Evolutionary conservation across 2,329 filamentous ascomycete species (phyloP).

Genomic region (Alternaria postmessia): DNA sequence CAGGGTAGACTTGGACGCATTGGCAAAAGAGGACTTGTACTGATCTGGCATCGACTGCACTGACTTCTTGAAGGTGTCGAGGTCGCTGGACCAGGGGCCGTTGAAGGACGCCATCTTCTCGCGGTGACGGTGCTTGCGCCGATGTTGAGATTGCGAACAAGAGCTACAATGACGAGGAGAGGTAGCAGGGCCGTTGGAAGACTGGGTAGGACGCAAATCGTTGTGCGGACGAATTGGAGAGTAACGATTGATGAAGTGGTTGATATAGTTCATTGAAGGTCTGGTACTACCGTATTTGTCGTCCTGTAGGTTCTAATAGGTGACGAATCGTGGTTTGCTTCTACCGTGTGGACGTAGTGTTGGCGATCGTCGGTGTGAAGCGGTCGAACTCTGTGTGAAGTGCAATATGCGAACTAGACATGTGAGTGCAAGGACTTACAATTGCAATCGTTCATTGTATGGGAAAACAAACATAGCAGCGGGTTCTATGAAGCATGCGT

Average conservation of each 20-base stretch:
- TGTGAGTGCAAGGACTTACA: not conserved
- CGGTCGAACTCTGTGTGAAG: not conserved
- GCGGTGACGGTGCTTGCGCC: conserved; percentile 15
- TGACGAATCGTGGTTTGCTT: conserved; percentile 3
- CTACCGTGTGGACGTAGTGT: conserved; percentile 6
- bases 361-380: conserved; percentile 12
- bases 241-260: conserved; percentile 17
- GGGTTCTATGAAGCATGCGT: not conserved
- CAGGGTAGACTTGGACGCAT: conserved; percentile 28
- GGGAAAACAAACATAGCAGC: not conserved
- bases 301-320: not conserved
- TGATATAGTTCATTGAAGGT: conserved; percentile 20
- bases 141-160: conserved; percentile 1
- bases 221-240: not conserved
- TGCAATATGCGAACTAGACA: conserved; percentile 5
- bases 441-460: not conserved
- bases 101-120: conserved; percentile 29
- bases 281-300: not conserved
- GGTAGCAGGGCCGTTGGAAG: not conserved
- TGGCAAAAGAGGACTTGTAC: conserved; percentile 34
- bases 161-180: not conserved
- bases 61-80: conserved; percentile 35
- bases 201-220: not conserved
- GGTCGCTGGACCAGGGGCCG: conserved; percentile 38
- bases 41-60: conserved; percentile 35